phyloP scores from a whole-genome alignment of 2,329 filamentous ascomycete genomes.

The Fusarium nodosum region DNA sequence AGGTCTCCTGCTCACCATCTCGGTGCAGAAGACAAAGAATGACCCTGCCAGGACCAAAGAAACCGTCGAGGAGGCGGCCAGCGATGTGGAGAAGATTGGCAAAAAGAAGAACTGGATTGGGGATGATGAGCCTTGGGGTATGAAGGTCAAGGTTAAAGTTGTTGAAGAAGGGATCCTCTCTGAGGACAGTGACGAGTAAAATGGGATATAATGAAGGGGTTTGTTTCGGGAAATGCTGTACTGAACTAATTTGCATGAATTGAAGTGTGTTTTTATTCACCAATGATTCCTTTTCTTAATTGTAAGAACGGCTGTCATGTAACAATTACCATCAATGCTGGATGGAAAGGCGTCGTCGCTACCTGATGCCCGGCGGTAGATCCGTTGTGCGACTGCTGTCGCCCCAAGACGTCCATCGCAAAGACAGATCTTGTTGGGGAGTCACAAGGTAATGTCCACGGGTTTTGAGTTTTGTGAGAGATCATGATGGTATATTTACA shows the following conservation, averaged over 20 bases:
- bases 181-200: conserved; percentile 5
- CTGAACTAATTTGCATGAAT: conserved; percentile 6
- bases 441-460: conserved; percentile 23
- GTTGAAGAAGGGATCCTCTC: conserved; percentile 52
- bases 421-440: not conserved
- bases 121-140: conserved; percentile 54
- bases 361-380: conserved; percentile 36
- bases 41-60: conserved; percentile 58
- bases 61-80: conserved; percentile 56
- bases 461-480: conserved; percentile 33
- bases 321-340: conserved; percentile 51
- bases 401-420: not conserved
- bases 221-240: not conserved
- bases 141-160: conserved; percentile 55
- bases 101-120: conserved; percentile 70
- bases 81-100: conserved; percentile 66
- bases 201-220: not conserved
- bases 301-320: conserved; percentile 40
- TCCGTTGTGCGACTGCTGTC: conserved; percentile 43
- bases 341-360: conserved; percentile 30
- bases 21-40: conserved; percentile 55
- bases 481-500: conserved; percentile 15
- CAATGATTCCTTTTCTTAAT: not conserved
- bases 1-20: conserved; percentile 60
- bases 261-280: not conserved